These are phyloP conservation scores for Entonaema liquescens DNA, from an alignment of 495 filamentous ascomycete species.

Conservation along the genomic window DNA sequence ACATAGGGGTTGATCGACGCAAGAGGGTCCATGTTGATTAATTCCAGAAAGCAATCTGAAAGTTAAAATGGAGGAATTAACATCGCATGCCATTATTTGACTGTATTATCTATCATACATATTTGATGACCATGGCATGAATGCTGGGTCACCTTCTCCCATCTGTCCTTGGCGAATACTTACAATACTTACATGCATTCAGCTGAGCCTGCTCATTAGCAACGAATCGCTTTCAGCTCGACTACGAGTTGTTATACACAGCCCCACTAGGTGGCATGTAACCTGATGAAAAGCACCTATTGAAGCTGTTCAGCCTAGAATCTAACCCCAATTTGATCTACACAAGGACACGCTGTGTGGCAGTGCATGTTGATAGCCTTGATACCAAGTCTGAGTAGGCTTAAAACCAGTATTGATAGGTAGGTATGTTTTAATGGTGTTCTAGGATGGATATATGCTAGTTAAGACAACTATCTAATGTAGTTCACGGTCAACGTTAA, in stretches of 20 bases:
- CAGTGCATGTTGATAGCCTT: no score
- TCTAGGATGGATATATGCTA: no score
- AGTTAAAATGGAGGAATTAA: neutral
- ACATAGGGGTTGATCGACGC: slow-evolving; percentile 28
- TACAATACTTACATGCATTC: neutral
- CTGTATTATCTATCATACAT: neutral
- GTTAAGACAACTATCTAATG: no score
- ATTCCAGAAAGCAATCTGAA: neutral
- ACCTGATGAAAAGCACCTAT: neutral
- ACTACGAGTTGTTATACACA: neutral
- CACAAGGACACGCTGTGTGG: no score
- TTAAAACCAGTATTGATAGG: no score
- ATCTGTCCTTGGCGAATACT: neutral
- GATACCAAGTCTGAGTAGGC: no score
- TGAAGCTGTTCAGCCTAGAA: neutral
- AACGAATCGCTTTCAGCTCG: neutral
- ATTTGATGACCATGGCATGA: neutral
- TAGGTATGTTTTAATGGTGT: no score
- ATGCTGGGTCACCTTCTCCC: neutral
- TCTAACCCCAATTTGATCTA: no score
- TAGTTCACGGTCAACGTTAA: no score
- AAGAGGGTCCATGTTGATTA: slow-evolving; percentile 26
- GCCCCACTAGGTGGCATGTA: neutral
- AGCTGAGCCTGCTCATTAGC: neutral
- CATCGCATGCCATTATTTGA: neutral